A percentile compares a stretch with the other conserved stretches of the same genome.
phyloP scores from a whole-genome alignment of 73 alveolate genomes.

The Stentor coeruleus region DNA sequence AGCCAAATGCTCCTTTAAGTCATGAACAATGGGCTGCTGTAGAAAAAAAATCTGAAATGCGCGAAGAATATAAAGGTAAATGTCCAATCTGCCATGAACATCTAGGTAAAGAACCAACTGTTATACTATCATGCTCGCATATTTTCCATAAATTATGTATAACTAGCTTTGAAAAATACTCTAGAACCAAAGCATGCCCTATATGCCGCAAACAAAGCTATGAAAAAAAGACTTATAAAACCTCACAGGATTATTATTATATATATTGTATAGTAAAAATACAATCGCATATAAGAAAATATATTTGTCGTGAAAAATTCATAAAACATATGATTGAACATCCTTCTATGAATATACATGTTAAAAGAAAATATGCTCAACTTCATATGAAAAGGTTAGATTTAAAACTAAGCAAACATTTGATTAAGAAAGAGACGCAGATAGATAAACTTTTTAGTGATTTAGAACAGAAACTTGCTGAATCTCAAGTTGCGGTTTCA shows the following conservation, averaged over 20 bases:
- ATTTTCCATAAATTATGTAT: conserved; percentile 32
- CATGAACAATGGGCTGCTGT: conserved; percentile 32
- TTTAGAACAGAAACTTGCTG: conserved; percentile 17
- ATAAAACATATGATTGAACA: conserved; percentile 19
- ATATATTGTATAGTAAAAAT: conserved; percentile 31
- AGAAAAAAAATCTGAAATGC: conserved; percentile 31
- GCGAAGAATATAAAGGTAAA: conserved; percentile 31
- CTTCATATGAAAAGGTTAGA: conserved; percentile 26
- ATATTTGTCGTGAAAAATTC: conserved; percentile 25
- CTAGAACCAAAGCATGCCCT: conserved; percentile 37
- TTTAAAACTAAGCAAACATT: conserved; percentile 12
- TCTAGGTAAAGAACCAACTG: conserved; percentile 25
- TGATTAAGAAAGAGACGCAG: neutral
- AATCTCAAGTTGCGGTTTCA: conserved; percentile 8
- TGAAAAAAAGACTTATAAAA: conserved; percentile 33
- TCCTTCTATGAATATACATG: conserved; percentile 14
- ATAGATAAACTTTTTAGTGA: conserved; percentile 17
- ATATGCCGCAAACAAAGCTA: conserved; percentile 42
- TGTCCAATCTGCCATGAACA: conserved; percentile 45
- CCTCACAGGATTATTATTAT: conserved; percentile 25
- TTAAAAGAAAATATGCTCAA: conserved; percentile 30
- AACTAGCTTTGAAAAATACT: conserved; percentile 37
- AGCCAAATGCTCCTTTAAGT: conserved; percentile 41
- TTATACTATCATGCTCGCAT: conserved; percentile 36
- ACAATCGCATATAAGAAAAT: conserved; percentile 22